Base-by-base conservation (phyloP, 768 basidiomycete species). In the Termitomyces sp. region DNA sequence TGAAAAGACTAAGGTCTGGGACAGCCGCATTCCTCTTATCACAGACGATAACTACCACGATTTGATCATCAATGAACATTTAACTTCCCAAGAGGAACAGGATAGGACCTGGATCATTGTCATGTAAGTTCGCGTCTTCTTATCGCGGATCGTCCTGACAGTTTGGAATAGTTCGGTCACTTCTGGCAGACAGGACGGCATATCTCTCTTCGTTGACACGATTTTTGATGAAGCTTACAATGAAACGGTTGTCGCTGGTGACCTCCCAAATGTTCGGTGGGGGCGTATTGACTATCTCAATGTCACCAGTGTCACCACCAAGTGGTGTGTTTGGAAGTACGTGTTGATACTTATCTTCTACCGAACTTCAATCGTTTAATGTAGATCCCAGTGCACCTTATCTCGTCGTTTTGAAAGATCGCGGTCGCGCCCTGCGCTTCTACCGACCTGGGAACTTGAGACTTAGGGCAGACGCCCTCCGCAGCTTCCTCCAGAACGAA, bases 221-320 rank as follows among this genome's bases (percentile, higher is more conserved):
- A 72, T 83, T 28, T 93, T 92, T 63, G 91, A 93, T 63, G 75
- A 78, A 11, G 80, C 91, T 2, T 90, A 77, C 67, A 88, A 92
- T 66, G 70, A 79, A 58, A 79, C 85, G 5, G 51, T 80, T 34
- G 65, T 80, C 14, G 78, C 77, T 21, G 78, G 77, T 10, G 89
- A 87, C 65, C 70, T 90, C 17, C 83, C 83, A 3, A 67, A 90
- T 64, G 79, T 94, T 54, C 84, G 81, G 55, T 95, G 87, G 80
- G 93, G 83, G 49, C 83, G 93, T 58, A 83, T 96, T 55, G 91
- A 95, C 73, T 96, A 93, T 68, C 71, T 93, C 59, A 85, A 87
- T 58, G 92, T 94, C 59, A 93, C 90, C 3, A 71, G 76, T 51
- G 69, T 93, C 54, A 94, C 92, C 54, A 92, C 91, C 2, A 88